A percentile compares a stretch with the other conserved stretches of the same genome.
Conservation (phyloP, 2,329 filamentous ascomycete genomes). For the Lasiodiplodia theobromae region DNA sequence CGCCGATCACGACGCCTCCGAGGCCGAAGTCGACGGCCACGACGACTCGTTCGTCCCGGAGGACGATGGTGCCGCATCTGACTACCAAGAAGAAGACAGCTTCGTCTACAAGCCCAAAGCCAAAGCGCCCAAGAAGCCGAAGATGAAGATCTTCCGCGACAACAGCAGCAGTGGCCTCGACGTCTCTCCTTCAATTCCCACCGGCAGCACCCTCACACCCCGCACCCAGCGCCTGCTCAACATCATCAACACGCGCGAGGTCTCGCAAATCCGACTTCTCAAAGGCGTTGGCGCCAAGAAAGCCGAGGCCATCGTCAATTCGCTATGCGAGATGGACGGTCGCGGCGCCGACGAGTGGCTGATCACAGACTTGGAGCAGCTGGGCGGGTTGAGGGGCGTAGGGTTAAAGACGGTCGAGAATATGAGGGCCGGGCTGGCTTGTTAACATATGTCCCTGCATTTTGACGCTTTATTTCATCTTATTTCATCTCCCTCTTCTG, state of each 20-base stretch:
- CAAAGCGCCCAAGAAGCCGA: constrained; percentile 40
- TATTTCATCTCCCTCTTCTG: not conserved
- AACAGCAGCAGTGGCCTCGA: constrained; percentile 31
- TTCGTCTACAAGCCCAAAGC: constrained; percentile 48
- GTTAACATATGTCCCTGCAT: not conserved
- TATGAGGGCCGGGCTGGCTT: constrained; percentile 52
- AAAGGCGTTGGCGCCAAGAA: constrained; percentile 77
- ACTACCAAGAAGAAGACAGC: constrained; percentile 45
- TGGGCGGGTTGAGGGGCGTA: constrained; percentile 57
- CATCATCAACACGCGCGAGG: constrained; percentile 77
- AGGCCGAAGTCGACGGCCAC: constrained; percentile 37
- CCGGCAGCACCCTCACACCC: constrained; percentile 44
- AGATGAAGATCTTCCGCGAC: constrained; percentile 47
- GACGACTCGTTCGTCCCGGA: constrained; percentile 39
- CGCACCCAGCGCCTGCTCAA: constrained; percentile 69
- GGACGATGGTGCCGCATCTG: constrained; percentile 41
- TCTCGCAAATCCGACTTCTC: constrained; percentile 69
- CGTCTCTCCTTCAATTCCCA: not conserved
- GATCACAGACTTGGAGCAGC: constrained; percentile 50
- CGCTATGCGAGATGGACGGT: constrained; percentile 55
- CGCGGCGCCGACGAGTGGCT: constrained; percentile 35
- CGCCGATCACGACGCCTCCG: constrained; percentile 30
- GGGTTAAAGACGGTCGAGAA: constrained; percentile 59
- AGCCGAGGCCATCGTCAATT: constrained; percentile 62
- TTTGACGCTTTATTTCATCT: not conserved